phyloP scores from a whole-genome alignment of 306 rosid species.

The Cicer pinnatifidum region DNA sequence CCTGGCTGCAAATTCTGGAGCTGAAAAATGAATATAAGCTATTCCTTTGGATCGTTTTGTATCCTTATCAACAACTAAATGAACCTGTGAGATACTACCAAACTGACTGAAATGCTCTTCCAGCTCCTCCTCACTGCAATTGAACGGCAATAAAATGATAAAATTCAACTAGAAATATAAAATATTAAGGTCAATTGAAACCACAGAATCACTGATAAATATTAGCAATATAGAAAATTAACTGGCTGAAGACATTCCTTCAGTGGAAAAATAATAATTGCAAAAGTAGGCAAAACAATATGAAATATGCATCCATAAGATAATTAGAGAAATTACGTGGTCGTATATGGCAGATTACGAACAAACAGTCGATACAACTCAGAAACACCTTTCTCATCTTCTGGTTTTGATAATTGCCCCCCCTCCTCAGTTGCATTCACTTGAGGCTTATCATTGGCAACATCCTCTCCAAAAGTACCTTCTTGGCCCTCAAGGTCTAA shows the following conservation, averaged over 20 bases:
- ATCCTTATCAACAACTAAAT: conserved; percentile 77
- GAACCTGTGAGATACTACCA: conserved; percentile 76
- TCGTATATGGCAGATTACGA: conserved; percentile 83
- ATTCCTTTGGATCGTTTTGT: conserved; percentile 77
- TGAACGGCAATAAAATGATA: conserved; percentile 26
- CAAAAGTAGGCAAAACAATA: conserved; percentile 21
- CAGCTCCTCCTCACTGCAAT: conserved; percentile 82
- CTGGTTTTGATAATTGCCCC: conserved; percentile 43
- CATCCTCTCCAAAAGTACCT: conserved; percentile 39
- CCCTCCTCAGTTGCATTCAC: conserved; percentile 45
- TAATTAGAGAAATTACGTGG: conserved; percentile 56
- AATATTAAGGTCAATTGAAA: conserved; percentile 29
- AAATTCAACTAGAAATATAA: conserved; percentile 17
- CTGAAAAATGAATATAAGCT: conserved; percentile 67
- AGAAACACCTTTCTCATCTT: conserved; percentile 56
- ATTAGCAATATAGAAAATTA: conserved; percentile 13
- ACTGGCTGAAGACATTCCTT: conserved; percentile 27
- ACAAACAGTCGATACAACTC: conserved; percentile 79
- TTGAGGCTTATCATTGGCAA: conserved; percentile 36
- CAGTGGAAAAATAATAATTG: not conserved
- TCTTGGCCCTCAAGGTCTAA: conserved; percentile 40
- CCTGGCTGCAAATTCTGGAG: conserved; percentile 71
- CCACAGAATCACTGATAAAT: conserved; percentile 13
- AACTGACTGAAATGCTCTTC: conserved; percentile 70
- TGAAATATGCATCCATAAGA: conserved; percentile 11